Evolutionary conservation across 2,329 filamentous ascomycete genomes (phyloP).

Genomic region (Calonectria crousiana): DNA sequence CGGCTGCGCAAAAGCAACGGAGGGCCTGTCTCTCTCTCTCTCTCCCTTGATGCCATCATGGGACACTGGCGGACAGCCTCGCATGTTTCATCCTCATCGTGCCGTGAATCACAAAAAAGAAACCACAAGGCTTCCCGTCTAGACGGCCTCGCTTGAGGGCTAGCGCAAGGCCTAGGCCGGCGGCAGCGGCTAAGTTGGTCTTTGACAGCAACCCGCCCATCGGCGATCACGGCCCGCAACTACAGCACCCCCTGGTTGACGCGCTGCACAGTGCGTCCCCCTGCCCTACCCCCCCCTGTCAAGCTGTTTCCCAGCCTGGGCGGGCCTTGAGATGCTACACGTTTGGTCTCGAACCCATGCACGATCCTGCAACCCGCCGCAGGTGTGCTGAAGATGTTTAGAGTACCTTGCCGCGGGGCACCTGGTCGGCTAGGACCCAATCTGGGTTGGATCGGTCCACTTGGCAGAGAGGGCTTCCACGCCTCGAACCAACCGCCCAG

Average conservation of each 20-base stretch:
- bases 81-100: neutral
- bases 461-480: neutral
- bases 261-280: neutral
- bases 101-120: neutral
- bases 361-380: conserved; percentile 16
- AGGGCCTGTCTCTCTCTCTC: too few species aligned
- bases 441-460: conserved; percentile 17
- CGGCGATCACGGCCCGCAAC: conserved; percentile 4
- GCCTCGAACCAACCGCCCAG: neutral
- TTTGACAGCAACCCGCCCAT: conserved; percentile 16
- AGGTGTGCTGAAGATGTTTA: conserved; percentile 15
- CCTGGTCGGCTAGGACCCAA: conserved; percentile 6
- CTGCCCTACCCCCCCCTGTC: too few species aligned
- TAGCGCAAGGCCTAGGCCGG: neutral
- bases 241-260: neutral
- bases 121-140: neutral
- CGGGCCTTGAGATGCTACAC: conserved; percentile 20
- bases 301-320: neutral
- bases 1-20: neutral
- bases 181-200: neutral
- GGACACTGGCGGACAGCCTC: neutral
- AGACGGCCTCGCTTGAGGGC: neutral
- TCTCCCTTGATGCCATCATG: neutral
- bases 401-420: neutral
- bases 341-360: conserved; percentile 3